These are phyloP conservation scores for Volvox africanus DNA, from an alignment of 139 green algal species.

Conservation along the genomic window DNA sequence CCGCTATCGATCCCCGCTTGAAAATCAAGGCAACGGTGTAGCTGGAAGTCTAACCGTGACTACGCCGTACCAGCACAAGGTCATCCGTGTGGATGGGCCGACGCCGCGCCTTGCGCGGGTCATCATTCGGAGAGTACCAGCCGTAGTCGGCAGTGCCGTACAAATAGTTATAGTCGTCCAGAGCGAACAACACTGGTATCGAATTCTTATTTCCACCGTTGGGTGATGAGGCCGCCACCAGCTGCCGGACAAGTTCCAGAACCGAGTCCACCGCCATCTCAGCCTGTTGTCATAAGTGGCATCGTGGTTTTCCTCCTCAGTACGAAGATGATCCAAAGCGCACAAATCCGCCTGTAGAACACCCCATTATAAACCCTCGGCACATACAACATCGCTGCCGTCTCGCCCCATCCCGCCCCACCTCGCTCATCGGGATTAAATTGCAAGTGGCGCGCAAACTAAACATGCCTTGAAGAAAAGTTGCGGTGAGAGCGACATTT, in stretches of 20 bases:
- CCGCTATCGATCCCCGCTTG: no score
- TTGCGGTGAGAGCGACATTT: no score
- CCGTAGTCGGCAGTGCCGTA: slow-evolving; percentile 70
- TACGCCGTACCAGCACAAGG: slow-evolving; percentile 62
- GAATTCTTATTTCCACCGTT: not conserved
- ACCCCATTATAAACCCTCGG: no score
- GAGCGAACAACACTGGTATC: slow-evolving; percentile 64
- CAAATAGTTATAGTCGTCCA: slow-evolving; percentile 82
- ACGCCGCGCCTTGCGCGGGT: not conserved
- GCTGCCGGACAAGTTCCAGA: slow-evolving; percentile 49
- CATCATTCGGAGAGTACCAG: not conserved
- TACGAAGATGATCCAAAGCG: no score
- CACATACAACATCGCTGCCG: no score
- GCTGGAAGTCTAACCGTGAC: not conserved
- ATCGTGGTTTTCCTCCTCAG: no score
- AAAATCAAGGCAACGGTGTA: no score
- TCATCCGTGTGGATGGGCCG: slow-evolving; percentile 53
- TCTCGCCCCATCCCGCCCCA: no score
- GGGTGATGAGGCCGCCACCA: slow-evolving; percentile 10
- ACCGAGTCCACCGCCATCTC: slow-evolving; percentile 55
- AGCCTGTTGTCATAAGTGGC: slow-evolving; percentile 30
- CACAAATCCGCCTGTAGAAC: no score
- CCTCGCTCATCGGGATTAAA: no score
- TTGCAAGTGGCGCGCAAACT: no score
- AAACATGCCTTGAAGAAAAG: no score